phyloP scores from a whole-genome alignment of 371 early-diverging fungal species.

The Mycotypha africana region DNA sequence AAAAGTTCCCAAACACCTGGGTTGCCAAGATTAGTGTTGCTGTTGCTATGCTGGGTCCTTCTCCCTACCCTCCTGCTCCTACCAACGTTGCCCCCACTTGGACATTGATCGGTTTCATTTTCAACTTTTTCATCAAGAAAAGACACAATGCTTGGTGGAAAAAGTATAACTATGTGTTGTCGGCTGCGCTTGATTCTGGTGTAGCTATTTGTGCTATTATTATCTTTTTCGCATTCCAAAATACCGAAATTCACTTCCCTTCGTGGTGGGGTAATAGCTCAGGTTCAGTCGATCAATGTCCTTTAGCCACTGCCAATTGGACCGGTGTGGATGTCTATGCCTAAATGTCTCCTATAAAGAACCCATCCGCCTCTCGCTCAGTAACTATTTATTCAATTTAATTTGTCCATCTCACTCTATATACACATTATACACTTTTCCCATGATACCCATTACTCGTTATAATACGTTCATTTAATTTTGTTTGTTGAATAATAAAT shows the following conservation, averaged over 20 bases:
- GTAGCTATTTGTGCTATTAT: conserved; percentile 46
- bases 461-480: too few relatives aligned
- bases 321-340: conserved; percentile 28
- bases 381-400: too few relatives aligned
- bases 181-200: conserved; percentile 70
- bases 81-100: conserved; percentile 46
- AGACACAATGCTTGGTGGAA: conserved; percentile 59
- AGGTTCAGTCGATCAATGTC: conserved; percentile 29
- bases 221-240: conserved; percentile 44
- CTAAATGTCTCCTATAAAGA: too few relatives aligned
- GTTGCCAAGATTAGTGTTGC: conserved; percentile 50
- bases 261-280: conserved; percentile 37
- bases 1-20: conserved; percentile 37
- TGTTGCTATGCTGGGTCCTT: conserved; percentile 38
- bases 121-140: conserved; percentile 50
- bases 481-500: too few relatives aligned
- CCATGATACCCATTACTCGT: too few relatives aligned
- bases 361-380: too few relatives aligned
- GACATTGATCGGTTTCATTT: conserved; percentile 55
- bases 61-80: conserved; percentile 36
- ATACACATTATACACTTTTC: too few relatives aligned
- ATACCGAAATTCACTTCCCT: conserved; percentile 28
- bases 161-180: conserved; percentile 63
- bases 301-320: conserved; percentile 33
- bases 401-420: too few relatives aligned